Base-by-base conservation (phyloP, 805 yeast genomes). In the Jamesozyma piceae region DNA sequence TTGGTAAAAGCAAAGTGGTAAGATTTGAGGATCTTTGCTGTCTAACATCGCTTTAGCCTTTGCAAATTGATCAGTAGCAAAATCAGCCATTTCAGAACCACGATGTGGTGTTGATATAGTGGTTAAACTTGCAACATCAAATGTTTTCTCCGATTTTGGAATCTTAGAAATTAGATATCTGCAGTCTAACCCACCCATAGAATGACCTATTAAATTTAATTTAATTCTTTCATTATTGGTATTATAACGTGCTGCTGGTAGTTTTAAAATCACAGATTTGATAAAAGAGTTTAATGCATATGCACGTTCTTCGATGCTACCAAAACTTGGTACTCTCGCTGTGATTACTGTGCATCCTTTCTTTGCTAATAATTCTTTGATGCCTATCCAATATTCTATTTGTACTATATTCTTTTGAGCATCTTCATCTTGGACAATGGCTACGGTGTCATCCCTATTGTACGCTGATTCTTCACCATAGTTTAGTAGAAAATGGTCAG, bases 141-240 rank as follows among this genome's bases (percentile, higher is more conserved):
- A 80, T 35, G 70, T 63, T 29, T 65, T 57, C 15, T 37, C 35
- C 4, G 39, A 22, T 21, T 70, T 50, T 38, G 67, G 61, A 3
- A 82, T 57, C 38, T 73, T 66, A 0, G 84, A 71, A 2, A 87
- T 82, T 49, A 89, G 61, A 56, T 78, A 85, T 40, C 97, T 65
- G 28, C 88, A 76, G 55, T 89, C 96, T 26, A 88, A 64, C 0
- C 97, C 97, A 4, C 97, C 97, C 96, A 88, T 87, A 0, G 95
- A 86, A 57, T 88, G 97, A 5, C 92, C 92, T 21, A 88, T 69
- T 35, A 88, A 58, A 54, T 89, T 89, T 14, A 88, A 70, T 45
- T 44, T 44, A 8, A 37, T 24, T 21, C 17, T 39, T 9, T 43
- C 44, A 30, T 63, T 55, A 44, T 62, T 52, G 26, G 59, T 10